Evolutionary conservation across 2,329 filamentous ascomycete species (phyloP).

Genomic region (Ophiostoma sp.): DNA sequence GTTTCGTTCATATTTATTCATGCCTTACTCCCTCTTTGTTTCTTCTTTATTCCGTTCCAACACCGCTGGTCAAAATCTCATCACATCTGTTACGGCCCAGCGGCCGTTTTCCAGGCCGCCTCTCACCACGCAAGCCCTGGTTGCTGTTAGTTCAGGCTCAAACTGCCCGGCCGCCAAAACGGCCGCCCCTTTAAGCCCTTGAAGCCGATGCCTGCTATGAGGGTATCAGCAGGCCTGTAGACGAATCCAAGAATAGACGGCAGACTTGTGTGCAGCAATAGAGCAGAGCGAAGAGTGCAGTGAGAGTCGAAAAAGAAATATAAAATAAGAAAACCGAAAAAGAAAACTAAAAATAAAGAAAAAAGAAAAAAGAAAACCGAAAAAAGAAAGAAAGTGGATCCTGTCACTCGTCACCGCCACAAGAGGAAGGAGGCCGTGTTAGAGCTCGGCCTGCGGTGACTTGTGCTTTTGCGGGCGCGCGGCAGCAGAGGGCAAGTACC

Average conservation of each 20-base stretch:
- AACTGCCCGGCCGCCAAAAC: neutral
- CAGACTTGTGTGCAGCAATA: too few relatives aligned
- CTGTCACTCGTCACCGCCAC: conserved; percentile 13
- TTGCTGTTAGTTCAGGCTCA: neutral
- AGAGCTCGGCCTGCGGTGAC: neutral
- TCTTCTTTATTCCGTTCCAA: too few relatives aligned
- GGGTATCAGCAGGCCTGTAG: too few relatives aligned
- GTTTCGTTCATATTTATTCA: neutral
- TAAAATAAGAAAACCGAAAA: neutral
- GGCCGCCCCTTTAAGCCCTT: neutral
- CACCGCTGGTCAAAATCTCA: neutral
- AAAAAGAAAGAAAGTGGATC: neutral
- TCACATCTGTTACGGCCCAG: conserved; percentile 12
- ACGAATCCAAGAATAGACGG: too few relatives aligned
- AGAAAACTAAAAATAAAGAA: neutral
- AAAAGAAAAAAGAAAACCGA: neutral
- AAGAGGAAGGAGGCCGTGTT: conserved; percentile 11
- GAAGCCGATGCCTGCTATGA: too few relatives aligned
- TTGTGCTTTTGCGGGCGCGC: neutral
- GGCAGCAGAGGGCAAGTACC: neutral
- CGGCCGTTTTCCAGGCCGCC: conserved; percentile 4
- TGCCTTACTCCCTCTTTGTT: too few relatives aligned
- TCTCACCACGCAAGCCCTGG: neutral
- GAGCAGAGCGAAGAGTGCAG: too few relatives aligned
- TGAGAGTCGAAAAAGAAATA: neutral